Evolutionary conservation across 2,329 filamentous ascomycete species (phyloP), one percentile per base, ranked within the genome.

Genomic region (Colletotrichum zoysiae): DNA sequence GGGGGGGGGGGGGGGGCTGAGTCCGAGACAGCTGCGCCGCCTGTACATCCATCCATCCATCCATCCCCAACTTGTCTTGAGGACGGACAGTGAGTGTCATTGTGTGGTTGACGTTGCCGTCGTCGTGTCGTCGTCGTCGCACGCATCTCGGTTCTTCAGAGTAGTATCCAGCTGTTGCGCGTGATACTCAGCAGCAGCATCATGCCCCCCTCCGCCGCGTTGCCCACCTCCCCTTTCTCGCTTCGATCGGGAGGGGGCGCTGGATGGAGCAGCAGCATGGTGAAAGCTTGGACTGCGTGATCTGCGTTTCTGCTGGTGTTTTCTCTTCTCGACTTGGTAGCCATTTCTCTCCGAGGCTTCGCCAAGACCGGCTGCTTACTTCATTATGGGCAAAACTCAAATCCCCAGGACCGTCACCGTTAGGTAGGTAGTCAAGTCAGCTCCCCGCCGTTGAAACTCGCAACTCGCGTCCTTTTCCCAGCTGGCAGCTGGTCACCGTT

Each of bases 211-310:
- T 38, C 42, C 40, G 58, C 42, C 59, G 33, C 46, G 48, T 67
- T 51, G 51, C 33, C 64, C 23, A n/a, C 60, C 46, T 38, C 23
- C n/a, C 12, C 26, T 26, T 16, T 42, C 40, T 14, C 40, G 40
- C 40, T 18, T 62, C 20, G 53, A 16, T 35, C 38, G 42, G 26
- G 67, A 6, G 35, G 35, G 35, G 35, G 35, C 35, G 35, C 35
- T 38, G 55, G 50, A 50, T 70, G 55, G 63, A 66, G n/a, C 62
- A 48, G 56, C 42, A 42, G 63, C 64, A 57, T 53, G 50, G 60
- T 50, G 61, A 59, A 67, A 70, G 64, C 68, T 67, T 67, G 42
- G 50, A 51, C 26, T 30, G 30, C 30, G 44, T 58, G 40, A 35
- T 50, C 51, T 51, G 23, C 23, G 23, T 26, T 26, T 51, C 26